Evolutionary conservation across 345 rosid species (phyloP), one percentile per base, ranked within the genome.

Genomic region (Murraya paniculata): DNA sequence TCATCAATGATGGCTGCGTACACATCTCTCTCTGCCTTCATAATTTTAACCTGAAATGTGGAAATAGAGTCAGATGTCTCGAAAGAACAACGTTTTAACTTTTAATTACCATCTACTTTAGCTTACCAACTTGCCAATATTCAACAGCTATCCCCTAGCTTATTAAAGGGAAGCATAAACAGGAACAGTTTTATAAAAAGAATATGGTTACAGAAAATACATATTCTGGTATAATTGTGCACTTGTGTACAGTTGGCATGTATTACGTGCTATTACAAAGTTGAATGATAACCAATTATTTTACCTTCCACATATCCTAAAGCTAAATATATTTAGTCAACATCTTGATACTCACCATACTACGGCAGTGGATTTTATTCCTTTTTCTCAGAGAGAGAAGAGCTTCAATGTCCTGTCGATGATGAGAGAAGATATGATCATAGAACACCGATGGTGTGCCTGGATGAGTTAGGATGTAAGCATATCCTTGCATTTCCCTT

Each of bases 401-500:
- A 69, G 91, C 79, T 66, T 88, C 86, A 27, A 95, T 91, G 82
- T 92, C 97, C 10, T 93, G 88, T 24, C 24, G 87, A 82, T 92
- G 84, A 77, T 88, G 85, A 61, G 96, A 92, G 83, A 88, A 92
- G 71, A 93, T 19, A 81, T 95, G 99, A 68, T 95, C 98, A 82
- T 80, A 92, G 87, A 93, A 95, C 61, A 95, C 95, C 0, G 98
- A 88, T 18, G 99, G 99, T 28, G 98, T 95, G 83, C 99, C 99
- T 75, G 99, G 96, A 87, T 95, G 99, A 74, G 99, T 95, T 83
- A 95, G 65, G 80, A 89, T 93, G 84, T 95, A 95, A 33, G 97
- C 99, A 80, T 95, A 95, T 81, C 99, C 99, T 88, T 93, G 99
- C 97, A 95, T 91, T 86, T 95, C 98, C 73, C 90, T 93, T 61